A percentile compares a stretch with the other conserved stretches of the same genome.
Conservation (phyloP, 2,329 filamentous ascomycete species). For the Fusarium oxysporum region DNA sequence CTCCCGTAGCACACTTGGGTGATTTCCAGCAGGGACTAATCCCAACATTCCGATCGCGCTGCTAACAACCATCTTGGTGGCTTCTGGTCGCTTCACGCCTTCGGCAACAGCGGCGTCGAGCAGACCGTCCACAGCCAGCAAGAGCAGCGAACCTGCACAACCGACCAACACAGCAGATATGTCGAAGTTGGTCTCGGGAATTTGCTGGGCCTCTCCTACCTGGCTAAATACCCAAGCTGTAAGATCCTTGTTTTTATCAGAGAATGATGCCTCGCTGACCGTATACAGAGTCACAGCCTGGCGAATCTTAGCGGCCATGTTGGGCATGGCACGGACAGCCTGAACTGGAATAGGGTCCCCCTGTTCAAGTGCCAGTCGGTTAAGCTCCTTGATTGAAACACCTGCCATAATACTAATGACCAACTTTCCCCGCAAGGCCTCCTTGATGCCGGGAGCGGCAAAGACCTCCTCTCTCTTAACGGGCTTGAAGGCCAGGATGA, state of each 20-base stretch:
- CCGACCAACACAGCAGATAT: constrained; percentile 22
- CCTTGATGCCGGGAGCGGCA: background rate
- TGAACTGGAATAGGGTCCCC: background rate
- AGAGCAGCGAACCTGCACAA: constrained; percentile 14
- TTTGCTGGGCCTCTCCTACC: constrained; percentile 7
- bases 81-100: constrained; percentile 17
- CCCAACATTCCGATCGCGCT: constrained; percentile 22
- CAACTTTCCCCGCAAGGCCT: constrained; percentile 7
- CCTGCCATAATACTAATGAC: constrained; percentile 21
- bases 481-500: constrained; percentile 20
- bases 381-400: constrained; percentile 8
- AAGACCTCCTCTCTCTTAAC: constrained; percentile 24
- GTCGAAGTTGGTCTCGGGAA: constrained; percentile 9
- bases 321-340: constrained; percentile 13
- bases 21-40: constrained; percentile 11
- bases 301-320: constrained; percentile 24
- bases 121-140: constrained; percentile 20
- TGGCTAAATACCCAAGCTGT: constrained; percentile 14
- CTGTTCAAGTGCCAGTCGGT: background rate
- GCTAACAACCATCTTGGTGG: constrained; percentile 13
- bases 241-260: background rate
- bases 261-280: background rate
- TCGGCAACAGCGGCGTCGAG: constrained; percentile 24
- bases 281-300: constrained; percentile 19
- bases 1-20: constrained; percentile 20